A percentile compares a stretch with the other conserved stretches of the same genome.
phyloP scores from a whole-genome alignment of 2,329 filamentous ascomycete species.

The Venturia asperata region DNA sequence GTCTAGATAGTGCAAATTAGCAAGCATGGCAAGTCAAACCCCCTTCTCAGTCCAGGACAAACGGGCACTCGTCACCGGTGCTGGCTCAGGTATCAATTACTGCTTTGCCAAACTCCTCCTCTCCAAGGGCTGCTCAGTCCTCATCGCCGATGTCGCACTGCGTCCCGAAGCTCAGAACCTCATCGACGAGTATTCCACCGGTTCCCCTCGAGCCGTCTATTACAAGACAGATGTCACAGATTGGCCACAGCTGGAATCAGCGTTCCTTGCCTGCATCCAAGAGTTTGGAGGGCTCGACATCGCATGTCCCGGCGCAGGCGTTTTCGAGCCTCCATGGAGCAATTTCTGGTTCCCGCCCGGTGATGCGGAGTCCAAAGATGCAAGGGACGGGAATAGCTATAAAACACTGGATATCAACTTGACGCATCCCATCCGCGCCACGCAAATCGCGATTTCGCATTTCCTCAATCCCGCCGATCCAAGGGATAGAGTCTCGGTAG shows the following conservation, averaged over 20 bases:
- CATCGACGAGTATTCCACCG: slow-evolving; percentile 30
- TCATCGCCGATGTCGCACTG: slow-evolving; percentile 42
- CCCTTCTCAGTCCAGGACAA: slow-evolving; percentile 39
- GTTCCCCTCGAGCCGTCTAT: slow-evolving; percentile 35
- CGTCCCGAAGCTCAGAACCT: slow-evolving; percentile 42
- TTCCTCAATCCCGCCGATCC: slow-evolving; percentile 34
- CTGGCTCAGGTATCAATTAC: slow-evolving; percentile 43
- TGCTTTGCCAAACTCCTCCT: slow-evolving; percentile 42
- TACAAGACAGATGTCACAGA: slow-evolving; percentile 38
- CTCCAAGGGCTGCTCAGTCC: slow-evolving; percentile 39
- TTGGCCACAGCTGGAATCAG: slow-evolving; percentile 30
- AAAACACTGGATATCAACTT: slow-evolving; percentile 41
- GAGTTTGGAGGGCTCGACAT: slow-evolving; percentile 38
- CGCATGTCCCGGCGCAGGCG: slow-evolving; percentile 43
- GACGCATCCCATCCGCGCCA: slow-evolving; percentile 41
- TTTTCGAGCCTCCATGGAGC: slow-evolving; percentile 42
- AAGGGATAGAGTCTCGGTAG: slow-evolving; percentile 29
- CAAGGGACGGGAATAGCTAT: slow-evolving; percentile 28
- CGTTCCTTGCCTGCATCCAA: slow-evolving; percentile 28
- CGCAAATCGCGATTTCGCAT: slow-evolving; percentile 41
- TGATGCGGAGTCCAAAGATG: slow-evolving; percentile 30
- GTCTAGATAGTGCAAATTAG: background rate
- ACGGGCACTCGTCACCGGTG: slow-evolving; percentile 43
- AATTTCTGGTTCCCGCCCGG: slow-evolving; percentile 46
- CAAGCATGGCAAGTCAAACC: slow-evolving; percentile 1